Percentiles rank a stretch among this genome's conserved stretches.
Evolutionary conservation across 257 asterid species (phyloP).

Genomic region (Rhazya stricta): DNA sequence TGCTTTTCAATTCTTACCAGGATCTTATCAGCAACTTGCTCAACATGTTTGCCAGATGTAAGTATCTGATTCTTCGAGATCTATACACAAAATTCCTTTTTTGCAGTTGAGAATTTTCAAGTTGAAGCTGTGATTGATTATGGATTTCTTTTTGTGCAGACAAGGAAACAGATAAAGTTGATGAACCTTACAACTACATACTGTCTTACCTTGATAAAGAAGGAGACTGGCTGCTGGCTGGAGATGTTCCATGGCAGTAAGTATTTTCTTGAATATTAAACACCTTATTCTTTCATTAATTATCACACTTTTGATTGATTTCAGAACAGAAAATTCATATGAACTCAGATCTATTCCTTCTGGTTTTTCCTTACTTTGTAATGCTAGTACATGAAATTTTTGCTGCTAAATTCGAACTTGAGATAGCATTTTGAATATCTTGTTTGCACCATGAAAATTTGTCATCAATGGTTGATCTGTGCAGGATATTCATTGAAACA

Average conservation of each 20-base stretch:
- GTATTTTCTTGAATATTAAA: slow-evolving; percentile 7
- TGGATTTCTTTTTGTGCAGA: slow-evolving; percentile 18
- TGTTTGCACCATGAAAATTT: neutral
- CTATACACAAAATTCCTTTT: no score
- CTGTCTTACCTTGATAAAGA: slow-evolving; percentile 56
- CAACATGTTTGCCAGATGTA: slow-evolving; percentile 48
- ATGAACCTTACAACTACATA: slow-evolving; percentile 18
- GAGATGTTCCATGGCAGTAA: slow-evolving; percentile 65
- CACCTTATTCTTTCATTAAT: neutral
- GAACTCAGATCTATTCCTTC: no score
- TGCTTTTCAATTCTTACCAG: slow-evolving; percentile 32
- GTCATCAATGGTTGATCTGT: neutral
- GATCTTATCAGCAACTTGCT: slow-evolving; percentile 32
- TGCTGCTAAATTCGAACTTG: neutral
- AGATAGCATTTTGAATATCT: neutral
- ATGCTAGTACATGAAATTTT: no score
- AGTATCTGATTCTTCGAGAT: neutral
- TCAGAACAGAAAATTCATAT: no score
- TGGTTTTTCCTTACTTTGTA: no score
- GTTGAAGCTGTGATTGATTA: neutral
- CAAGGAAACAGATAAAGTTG: slow-evolving; percentile 16
- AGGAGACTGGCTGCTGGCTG: slow-evolving; percentile 59
- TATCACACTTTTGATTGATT: no score
- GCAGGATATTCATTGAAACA: slow-evolving; percentile 46
- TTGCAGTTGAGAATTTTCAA: no score